Percentiles rank a stretch among this genome's conserved stretches.
Evolutionary conservation across 495 filamentous ascomycete species (phyloP).

Genomic region (Pyronema domesticum): DNA sequence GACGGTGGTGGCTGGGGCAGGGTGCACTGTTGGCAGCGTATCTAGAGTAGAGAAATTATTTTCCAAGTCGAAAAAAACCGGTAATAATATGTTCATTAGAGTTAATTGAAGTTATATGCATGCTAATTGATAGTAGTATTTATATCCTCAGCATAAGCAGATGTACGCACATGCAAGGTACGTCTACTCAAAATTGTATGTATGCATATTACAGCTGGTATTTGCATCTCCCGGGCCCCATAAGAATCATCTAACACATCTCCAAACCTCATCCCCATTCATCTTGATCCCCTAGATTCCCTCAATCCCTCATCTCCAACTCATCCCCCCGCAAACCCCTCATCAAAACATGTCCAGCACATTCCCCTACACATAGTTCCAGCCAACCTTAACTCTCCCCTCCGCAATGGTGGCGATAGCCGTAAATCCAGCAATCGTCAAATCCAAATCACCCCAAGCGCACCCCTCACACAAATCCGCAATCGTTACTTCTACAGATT

Average conservation of each 20-base stretch:
- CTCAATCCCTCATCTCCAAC: background rate
- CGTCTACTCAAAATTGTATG: too few species aligned
- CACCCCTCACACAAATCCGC: background rate
- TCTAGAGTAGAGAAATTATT: too few species aligned
- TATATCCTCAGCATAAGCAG: too few species aligned
- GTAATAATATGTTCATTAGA: too few species aligned
- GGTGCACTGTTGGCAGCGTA: too few species aligned
- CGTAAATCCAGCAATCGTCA: background rate
- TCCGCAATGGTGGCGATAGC: background rate
- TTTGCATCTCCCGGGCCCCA: too few species aligned
- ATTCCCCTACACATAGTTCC: background rate
- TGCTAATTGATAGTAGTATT: too few species aligned
- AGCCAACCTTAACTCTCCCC: background rate
- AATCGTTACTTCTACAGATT: background rate
- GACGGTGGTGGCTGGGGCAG: too few species aligned
- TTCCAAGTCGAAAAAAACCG: too few species aligned
- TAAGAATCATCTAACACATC: background rate
- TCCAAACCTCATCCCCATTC: background rate
- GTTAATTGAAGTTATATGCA: too few species aligned
- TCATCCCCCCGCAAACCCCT: background rate
- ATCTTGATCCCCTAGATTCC: background rate
- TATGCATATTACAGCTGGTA: too few species aligned
- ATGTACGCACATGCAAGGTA: too few species aligned
- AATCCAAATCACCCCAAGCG: background rate
- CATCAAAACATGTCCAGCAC: background rate